phyloP scores from a whole-genome alignment of 2,329 filamentous ascomycete genomes.

The Madurella mycetomatis region DNA sequence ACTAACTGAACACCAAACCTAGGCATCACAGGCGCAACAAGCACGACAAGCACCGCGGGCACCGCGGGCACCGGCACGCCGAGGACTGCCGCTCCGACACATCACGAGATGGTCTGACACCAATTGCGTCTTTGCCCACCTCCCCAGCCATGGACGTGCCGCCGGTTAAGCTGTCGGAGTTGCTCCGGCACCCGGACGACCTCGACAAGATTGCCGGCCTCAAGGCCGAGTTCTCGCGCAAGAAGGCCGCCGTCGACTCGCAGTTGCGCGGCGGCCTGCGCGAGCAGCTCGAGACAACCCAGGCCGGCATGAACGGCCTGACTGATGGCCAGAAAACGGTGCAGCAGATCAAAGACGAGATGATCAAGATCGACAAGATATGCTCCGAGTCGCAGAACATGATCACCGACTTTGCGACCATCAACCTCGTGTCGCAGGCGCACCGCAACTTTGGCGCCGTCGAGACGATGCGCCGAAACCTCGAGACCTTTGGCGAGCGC shows the following conservation, averaged over 20 bases:
- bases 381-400: conserved; percentile 97
- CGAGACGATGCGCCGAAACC: conserved; percentile 84
- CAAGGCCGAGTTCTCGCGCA: conserved; percentile 88
- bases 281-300: conserved; percentile 91
- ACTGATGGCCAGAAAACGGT: conserved; percentile 88
- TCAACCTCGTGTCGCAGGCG: conserved; percentile 87
- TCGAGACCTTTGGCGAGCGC: conserved; percentile 80
- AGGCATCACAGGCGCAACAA: too few relatives aligned
- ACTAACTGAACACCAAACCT: too few relatives aligned
- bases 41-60: too few relatives aligned
- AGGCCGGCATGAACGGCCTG: conserved; percentile 85
- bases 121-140: neutral
- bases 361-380: conserved; percentile 96
- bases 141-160: conserved; percentile 56
- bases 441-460: conserved; percentile 95
- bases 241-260: conserved; percentile 86
- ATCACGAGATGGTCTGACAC: conserved; percentile 10
- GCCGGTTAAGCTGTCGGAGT: conserved; percentile 79
- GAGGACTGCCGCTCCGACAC: neutral
- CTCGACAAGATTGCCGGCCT: conserved; percentile 90
- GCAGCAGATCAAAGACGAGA: conserved; percentile 91
- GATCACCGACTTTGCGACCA: conserved; percentile 92
- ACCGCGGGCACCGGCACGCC: neutral
- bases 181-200: conserved; percentile 92
- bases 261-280: conserved; percentile 84